Conservation (phyloP, 495 filamentous ascomycete species). For the Penicillium taxi region DNA sequence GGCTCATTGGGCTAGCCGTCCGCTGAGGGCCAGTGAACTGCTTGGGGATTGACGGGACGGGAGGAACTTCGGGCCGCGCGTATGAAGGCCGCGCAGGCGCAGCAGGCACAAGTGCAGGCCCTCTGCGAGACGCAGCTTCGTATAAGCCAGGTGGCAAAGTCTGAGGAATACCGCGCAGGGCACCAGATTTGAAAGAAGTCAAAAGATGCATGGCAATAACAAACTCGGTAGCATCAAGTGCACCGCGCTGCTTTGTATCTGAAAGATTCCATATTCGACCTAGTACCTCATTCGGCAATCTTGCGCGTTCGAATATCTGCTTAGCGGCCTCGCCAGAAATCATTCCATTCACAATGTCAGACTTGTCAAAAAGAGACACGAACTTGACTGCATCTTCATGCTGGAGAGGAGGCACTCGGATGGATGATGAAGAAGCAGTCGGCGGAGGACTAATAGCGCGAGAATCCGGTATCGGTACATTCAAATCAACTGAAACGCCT, state of each 20-base stretch:
- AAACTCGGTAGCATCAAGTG: slow-evolving; percentile 84
- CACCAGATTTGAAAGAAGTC: slow-evolving; percentile 78
- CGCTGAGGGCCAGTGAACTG: slow-evolving; percentile 64
- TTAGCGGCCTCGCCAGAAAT: slow-evolving; percentile 87
- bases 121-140: slow-evolving; percentile 77
- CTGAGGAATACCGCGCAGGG: slow-evolving; percentile 68
- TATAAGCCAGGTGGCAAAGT: slow-evolving; percentile 81
- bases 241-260: slow-evolving; percentile 85
- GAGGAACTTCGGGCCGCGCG: slow-evolving; percentile 37
- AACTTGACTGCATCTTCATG: slow-evolving; percentile 87
- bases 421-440: slow-evolving; percentile 55
- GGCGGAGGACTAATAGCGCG: slow-evolving; percentile 52
- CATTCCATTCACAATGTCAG: slow-evolving; percentile 67
- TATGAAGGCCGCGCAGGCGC: slow-evolving; percentile 43
- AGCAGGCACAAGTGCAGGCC: too few relatives aligned
- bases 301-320: slow-evolving; percentile 87
- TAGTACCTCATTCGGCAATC: slow-evolving; percentile 80
- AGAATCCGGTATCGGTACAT: slow-evolving; percentile 34
- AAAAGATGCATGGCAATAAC: slow-evolving; percentile 97
- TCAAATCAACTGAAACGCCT: slow-evolving; percentile 45
- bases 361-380: slow-evolving; percentile 76
- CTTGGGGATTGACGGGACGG: slow-evolving; percentile 55
- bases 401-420: slow-evolving; percentile 83
- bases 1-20: slow-evolving; percentile 61
- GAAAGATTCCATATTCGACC: slow-evolving; percentile 92